Evolutionary conservation across 768 basidiomycete genomes (phyloP).

Genomic region (Suillus weaverae): DNA sequence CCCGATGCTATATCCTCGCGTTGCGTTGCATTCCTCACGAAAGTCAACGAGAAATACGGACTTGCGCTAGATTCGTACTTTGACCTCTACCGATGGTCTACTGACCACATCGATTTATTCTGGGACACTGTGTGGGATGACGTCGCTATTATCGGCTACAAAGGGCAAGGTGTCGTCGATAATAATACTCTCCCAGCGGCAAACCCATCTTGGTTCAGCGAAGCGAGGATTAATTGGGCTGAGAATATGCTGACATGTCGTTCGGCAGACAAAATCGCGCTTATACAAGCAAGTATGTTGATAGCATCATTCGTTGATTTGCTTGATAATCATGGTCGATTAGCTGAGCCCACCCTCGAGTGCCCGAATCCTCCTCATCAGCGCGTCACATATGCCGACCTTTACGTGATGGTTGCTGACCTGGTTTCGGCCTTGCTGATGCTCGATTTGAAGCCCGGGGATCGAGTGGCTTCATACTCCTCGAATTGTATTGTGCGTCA

Average conservation of each 20-base stretch:
- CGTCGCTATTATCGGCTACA: slow-evolving; percentile 58
- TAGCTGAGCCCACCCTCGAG: slow-evolving; percentile 63
- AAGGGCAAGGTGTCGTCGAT: slow-evolving; percentile 63
- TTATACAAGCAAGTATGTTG: slow-evolving; percentile 68
- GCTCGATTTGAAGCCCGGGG: slow-evolving; percentile 58
- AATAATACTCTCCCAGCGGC: slow-evolving; percentile 47
- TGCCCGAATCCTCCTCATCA: slow-evolving; percentile 44
- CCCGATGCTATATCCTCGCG: slow-evolving; percentile 42
- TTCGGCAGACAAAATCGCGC: slow-evolving; percentile 55
- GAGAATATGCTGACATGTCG: slow-evolving; percentile 74
- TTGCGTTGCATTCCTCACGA: slow-evolving; percentile 47
- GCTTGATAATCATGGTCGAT: not conserved
- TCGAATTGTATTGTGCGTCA: slow-evolving; percentile 72
- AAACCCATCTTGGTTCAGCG: slow-evolving; percentile 73
- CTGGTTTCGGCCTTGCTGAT: slow-evolving; percentile 56
- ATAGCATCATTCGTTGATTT: slow-evolving; percentile 17
- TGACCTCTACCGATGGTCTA: slow-evolving; percentile 71
- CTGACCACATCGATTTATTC: slow-evolving; percentile 56
- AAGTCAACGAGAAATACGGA: slow-evolving; percentile 48
- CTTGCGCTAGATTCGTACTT: slow-evolving; percentile 52
- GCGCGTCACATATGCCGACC: slow-evolving; percentile 52
- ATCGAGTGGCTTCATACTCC: slow-evolving; percentile 75
- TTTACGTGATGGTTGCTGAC: slow-evolving; percentile 57
- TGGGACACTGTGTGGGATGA: slow-evolving; percentile 78
- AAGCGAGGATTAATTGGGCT: slow-evolving; percentile 73